Percentiles rank a stretch among this genome's conserved stretches.
phyloP scores from a whole-genome alignment of 2,329 filamentous ascomycete species.

The Penicillium sp. region DNA sequence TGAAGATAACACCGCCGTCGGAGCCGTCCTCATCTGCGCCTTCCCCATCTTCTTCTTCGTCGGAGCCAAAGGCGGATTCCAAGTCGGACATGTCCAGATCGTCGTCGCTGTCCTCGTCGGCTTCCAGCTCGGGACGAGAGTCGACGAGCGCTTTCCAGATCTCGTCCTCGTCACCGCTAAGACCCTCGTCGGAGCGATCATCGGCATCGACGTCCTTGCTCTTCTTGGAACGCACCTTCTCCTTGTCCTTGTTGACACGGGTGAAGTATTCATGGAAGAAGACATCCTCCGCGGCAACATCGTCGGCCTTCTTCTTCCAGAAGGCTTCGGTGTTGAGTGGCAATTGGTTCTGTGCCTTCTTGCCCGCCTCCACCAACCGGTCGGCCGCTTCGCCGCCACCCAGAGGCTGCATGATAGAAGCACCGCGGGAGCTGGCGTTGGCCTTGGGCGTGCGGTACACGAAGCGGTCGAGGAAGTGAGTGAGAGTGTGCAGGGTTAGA shows the following conservation, averaged over 20 bases:
- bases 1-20: constrained; percentile 48
- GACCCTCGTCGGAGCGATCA: constrained; percentile 46
- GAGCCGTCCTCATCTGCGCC: constrained; percentile 41
- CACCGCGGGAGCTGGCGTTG: constrained; percentile 63
- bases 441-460: constrained; percentile 92
- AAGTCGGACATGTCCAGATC: constrained; percentile 57
- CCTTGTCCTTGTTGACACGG: constrained; percentile 62
- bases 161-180: constrained; percentile 69
- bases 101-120: constrained; percentile 55
- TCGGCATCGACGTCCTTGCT: constrained; percentile 49
- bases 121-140: constrained; percentile 73
- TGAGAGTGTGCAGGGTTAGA: constrained; percentile 81
- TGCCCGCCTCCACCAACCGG: constrained; percentile 58
- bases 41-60: constrained; percentile 40
- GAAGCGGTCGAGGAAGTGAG: constrained; percentile 95
- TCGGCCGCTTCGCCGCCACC: constrained; percentile 60
- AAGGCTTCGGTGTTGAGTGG: constrained; percentile 84
- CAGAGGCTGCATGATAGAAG: constrained; percentile 96
- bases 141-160: constrained; percentile 90
- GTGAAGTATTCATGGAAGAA: constrained; percentile 99
- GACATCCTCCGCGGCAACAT: constrained; percentile 85
- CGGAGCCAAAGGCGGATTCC: constrained; percentile 51
- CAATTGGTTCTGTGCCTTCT: constrained; percentile 56
- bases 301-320: constrained; percentile 84
- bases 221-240: constrained; percentile 52